Base-by-base conservation (phyloP, 495 filamentous ascomycete genomes). In the Aspergillus heteromorphus region DNA sequence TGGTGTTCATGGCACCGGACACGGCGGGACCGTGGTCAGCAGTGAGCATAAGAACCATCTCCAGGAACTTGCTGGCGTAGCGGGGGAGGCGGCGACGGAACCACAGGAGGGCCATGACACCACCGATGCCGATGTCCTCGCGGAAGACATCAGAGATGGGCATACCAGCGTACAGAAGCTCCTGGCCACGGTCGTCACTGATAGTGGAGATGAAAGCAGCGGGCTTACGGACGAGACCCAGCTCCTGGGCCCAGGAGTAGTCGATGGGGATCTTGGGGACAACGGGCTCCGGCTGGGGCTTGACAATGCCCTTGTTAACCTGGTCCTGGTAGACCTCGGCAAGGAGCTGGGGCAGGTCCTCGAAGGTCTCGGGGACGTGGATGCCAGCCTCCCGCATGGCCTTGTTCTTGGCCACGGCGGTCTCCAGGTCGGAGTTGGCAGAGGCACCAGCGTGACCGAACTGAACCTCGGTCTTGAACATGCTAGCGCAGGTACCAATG, bases 1-100 rank as follows among this genome's bases (percentile, higher is more conserved):
- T 98, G 59, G 93, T 98, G 86, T 98, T 98, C 93, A 98, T 98
- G 64, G 93, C 93, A 79, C 93, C 93, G 60, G 93, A 98, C 57
- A 98, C 93, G 66, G 93, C 93, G 40, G 93, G 93, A 75, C 93
- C 93, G 84, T 98, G 93, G 69, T 98, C 93, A 62, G 93, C 93
- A 64, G 93, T 98, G 69, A 98, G 84, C 93, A 98, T 98, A 72
- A 98, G 91, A 61, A 98, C 95, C 93, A 98, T 98, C 83, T 98
- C 93, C 60, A 98, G 76, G 84, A 98, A 98, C 79, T 93, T 95
- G 80, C 90, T 90, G 63, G 93, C 95, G 68, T 96, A 97, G 63
- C 88, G 79, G 58, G 93, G 93, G 45, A 98, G 88, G 68, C 93
- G 90, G 73, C 93, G 92, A 65, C 93, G 92, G 92, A 98, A 98